Evolutionary conservation across 2,329 filamentous ascomycete species (phyloP).

Genomic region (Albifimbria verrucaria): DNA sequence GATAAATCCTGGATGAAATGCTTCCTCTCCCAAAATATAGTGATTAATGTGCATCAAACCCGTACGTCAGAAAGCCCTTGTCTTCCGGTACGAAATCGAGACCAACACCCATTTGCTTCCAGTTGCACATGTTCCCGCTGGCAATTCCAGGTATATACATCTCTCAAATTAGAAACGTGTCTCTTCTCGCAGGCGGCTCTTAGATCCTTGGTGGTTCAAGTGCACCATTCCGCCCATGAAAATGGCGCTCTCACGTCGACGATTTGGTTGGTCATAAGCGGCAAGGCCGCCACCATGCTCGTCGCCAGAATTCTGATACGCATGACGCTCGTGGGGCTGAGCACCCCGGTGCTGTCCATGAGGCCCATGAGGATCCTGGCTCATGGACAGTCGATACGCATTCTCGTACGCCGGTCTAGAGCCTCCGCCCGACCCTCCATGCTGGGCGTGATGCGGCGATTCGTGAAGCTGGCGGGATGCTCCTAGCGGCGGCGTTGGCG

Average conservation of each 20-base stretch:
- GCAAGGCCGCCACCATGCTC: conserved; percentile 17
- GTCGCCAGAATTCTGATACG: conserved; percentile 25
- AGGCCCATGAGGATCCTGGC: conserved; percentile 17
- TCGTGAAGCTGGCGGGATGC: conserved; percentile 38
- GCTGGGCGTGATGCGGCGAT: conserved; percentile 37
- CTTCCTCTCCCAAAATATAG: not conserved
- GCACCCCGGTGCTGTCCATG: conserved; percentile 16
- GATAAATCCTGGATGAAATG: not conserved
- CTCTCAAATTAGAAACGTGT: conserved; percentile 48
- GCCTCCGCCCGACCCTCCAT: conserved; percentile 25
- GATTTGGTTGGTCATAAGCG: conserved; percentile 39
- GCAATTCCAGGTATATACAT: too few relatives aligned
- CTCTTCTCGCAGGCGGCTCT: conserved; percentile 53
- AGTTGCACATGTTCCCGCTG: too few relatives aligned
- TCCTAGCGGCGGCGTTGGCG: conserved; percentile 40
- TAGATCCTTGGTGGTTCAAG: conserved; percentile 47
- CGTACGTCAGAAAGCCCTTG: not conserved
- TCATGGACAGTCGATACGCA: conserved; percentile 27
- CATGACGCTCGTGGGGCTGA: conserved; percentile 35
- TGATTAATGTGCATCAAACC: not conserved
- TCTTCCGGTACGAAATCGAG: too few relatives aligned
- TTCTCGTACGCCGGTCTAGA: conserved; percentile 43
- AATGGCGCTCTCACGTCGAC: conserved; percentile 59
- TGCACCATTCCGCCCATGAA: conserved; percentile 48
- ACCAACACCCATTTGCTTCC: too few relatives aligned